Conservation (phyloP, 345 rosid species). For the Rhizophora apiculata region DNA sequence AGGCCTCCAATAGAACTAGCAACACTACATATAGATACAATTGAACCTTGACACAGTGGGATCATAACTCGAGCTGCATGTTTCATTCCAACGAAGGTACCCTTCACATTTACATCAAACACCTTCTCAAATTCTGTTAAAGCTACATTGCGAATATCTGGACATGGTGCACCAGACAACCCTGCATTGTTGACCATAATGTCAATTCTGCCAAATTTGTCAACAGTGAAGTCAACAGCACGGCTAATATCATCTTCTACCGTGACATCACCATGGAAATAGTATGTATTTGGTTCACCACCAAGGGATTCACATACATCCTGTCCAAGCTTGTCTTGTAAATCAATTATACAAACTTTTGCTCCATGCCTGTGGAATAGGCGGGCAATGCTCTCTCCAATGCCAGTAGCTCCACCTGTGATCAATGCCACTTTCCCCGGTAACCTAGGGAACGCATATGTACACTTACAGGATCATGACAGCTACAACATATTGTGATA, state of each 20-base stretch:
- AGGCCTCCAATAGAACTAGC: conserved; percentile 51
- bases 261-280: conserved; percentile 68
- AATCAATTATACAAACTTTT: conserved; percentile 64
- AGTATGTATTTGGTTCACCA: conserved; percentile 36
- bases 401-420: conserved; percentile 87
- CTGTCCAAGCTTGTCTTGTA: conserved; percentile 59
- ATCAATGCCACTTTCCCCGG: conserved; percentile 73
- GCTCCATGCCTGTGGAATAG: conserved; percentile 79
- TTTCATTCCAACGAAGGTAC: conserved; percentile 80
- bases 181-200: conserved; percentile 89
- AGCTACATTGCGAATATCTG: conserved; percentile 57
- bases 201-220: conserved; percentile 59
- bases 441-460: conserved; percentile 36
- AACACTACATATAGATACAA: conserved; percentile 63
- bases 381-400: conserved; percentile 79
- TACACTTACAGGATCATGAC: too few relatives aligned
- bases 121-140: conserved; percentile 54
- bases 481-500: too few relatives aligned
- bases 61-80: conserved; percentile 87
- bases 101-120: conserved; percentile 78
- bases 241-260: conserved; percentile 56
- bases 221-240: conserved; percentile 58
- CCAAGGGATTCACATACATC: conserved; percentile 48
- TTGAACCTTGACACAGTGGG: conserved; percentile 55
- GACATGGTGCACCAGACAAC: conserved; percentile 51